phyloP scores from a whole-genome alignment of 2,329 filamentous ascomycete species.

The Fusarium sp. region DNA sequence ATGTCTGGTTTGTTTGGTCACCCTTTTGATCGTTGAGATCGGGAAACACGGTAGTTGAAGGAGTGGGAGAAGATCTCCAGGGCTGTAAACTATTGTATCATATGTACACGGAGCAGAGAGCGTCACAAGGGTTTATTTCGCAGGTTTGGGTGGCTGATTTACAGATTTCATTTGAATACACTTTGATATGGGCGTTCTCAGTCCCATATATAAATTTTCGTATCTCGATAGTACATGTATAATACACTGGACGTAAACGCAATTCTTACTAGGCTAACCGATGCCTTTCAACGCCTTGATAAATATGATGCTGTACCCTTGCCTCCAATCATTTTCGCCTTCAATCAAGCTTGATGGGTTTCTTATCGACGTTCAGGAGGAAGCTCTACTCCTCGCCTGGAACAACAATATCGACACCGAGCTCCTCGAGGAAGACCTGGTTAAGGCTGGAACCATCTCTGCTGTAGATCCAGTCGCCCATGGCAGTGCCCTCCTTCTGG shows the following conservation, averaged over 20 bases:
- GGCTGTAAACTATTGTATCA: constrained; percentile 27
- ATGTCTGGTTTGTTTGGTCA: no score
- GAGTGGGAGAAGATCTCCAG: no score
- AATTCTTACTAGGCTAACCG: constrained; percentile 18
- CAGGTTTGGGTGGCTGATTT: background rate
- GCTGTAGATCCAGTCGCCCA: constrained; percentile 87
- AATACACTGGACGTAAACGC: constrained; percentile 31
- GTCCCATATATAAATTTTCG: background rate
- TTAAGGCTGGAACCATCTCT: constrained; percentile 83
- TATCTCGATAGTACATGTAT: constrained; percentile 27
- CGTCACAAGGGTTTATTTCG: background rate
- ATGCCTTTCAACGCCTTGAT: constrained; percentile 38
- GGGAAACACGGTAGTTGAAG: no score
- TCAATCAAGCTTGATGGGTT: constrained; percentile 24
- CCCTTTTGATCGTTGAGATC: background rate
- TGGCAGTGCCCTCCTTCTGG: constrained; percentile 80
- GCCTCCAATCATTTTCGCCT: background rate
- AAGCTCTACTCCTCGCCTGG: constrained; percentile 46
- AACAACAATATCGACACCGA: constrained; percentile 71
- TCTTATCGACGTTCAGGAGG: constrained; percentile 25
- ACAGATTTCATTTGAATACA: constrained; percentile 27
- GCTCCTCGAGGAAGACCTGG: constrained; percentile 78
- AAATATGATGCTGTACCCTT: constrained; percentile 28
- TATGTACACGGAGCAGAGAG: background rate
- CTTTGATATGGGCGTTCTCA: constrained; percentile 21